Base-by-base conservation (phyloP, 2,329 filamentous ascomycete species). In the Penicillium decumbens region DNA sequence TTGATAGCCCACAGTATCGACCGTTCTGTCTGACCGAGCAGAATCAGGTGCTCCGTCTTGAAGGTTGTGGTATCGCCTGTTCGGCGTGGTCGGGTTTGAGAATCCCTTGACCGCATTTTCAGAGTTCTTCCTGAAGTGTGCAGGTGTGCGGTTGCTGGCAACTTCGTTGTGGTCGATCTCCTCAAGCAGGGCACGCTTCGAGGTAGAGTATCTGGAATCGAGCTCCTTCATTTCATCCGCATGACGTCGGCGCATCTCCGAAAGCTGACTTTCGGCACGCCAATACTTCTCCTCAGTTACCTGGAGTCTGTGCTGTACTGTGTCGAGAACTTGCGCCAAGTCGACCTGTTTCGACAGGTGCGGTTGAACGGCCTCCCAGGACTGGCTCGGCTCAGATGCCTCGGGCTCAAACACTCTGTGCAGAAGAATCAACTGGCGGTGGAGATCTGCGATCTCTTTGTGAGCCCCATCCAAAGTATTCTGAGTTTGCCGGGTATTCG, bases 151-250 rank as follows among this genome's bases (percentile, higher is more conserved):
- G 51, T 81, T 83, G 65, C 72, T 71, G 33, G 88, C 83, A 18
- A 85, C 82, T 72, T 95, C 87, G 64, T 92, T 93, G 59, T 83
- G 80, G 67, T 90, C 87, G 65, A 95, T 89, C 69, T 96, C 92
- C 63, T 95, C 91, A 35, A 95, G 77, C 55, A 88, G 80, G 8
- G 87, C 83, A 54, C 90, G 84, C 73, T 86, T 75, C 70, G 87
- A 76, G 71, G 84, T 72, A 47, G 79, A 75, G 67, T 84, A 77
- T 50, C 80, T 75, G 53, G 74, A 72, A 61, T 85, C 82, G 47
- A 84, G 77, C 51, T 87, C 83, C 51, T 79, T 80, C 64, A 88
- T 75, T 55, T 87, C 83, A 47, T 89, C 88, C 47, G 82, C 81
- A 63, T 89, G 84, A 47, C 85, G 80, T 32, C 84, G 82, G 41